Conservation (phyloP, 805 yeast species). For the Kluyveromyces lactis region DNA sequence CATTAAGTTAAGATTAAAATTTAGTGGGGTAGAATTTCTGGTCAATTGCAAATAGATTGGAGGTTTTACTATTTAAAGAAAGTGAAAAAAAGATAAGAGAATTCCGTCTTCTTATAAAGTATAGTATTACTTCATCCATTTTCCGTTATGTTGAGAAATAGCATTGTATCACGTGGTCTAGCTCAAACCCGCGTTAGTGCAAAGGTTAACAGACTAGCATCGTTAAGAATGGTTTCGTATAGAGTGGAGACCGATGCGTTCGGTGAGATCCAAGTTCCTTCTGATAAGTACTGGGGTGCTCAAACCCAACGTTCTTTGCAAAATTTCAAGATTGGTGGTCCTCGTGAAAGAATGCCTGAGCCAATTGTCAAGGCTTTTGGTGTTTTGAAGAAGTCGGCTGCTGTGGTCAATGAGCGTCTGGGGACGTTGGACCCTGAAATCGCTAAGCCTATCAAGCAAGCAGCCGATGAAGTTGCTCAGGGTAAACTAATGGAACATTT, state of each 20-base stretch:
- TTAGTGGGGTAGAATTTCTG: no score
- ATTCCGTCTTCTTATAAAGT: no score
- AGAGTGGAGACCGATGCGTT: constrained; percentile 92
- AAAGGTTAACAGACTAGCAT: neutral
- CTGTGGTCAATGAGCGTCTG: constrained; percentile 74
- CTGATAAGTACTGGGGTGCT: constrained; percentile 92
- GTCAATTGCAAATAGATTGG: no score
- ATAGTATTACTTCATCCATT: no score
- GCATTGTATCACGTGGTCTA: constrained; percentile 2
- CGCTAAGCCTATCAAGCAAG: constrained; percentile 78
- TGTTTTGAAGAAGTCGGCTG: constrained; percentile 87
- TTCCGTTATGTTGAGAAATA: constrained; percentile 9
- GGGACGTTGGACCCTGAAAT: constrained; percentile 81
- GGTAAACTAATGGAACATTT: constrained; percentile 91
- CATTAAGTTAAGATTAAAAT: no score
- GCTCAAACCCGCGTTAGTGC: no score
- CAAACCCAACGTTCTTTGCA: constrained; percentile 91
- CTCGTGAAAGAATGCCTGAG: constrained; percentile 81
- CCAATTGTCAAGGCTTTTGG: constrained; percentile 92
- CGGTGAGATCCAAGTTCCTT: constrained; percentile 89
- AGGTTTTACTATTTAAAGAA: no score
- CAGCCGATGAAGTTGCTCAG: constrained; percentile 90
- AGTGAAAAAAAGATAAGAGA: no score
- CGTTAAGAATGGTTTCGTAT: constrained; percentile 5
- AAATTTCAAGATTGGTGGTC: constrained; percentile 95